Evolutionary conservation across 1,139 yeast genomes (phyloP).

Genomic region (Nakaseomyces nivariensis): DNA sequence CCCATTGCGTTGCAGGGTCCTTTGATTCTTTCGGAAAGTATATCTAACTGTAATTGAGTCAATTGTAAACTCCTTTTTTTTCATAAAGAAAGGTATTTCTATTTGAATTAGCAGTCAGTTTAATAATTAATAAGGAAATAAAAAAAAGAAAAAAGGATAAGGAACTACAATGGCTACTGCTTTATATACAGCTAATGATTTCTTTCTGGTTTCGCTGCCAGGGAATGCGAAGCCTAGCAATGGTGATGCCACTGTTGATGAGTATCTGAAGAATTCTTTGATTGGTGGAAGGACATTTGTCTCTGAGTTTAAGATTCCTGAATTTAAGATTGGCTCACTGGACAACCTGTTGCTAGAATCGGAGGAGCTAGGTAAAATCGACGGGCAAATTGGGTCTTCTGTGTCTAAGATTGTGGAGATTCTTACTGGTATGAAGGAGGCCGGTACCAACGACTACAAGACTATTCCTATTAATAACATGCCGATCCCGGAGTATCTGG

Average conservation of each 20-base stretch:
- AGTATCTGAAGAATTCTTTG: slow-evolving; percentile 31
- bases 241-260: slow-evolving; percentile 32
- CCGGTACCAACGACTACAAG: slow-evolving; percentile 38
- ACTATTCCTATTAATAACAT: slow-evolving; percentile 40
- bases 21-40: no score
- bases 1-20: no score
- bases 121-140: no score
- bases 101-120: no score
- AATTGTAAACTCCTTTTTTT: no score
- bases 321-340: slow-evolving; percentile 86
- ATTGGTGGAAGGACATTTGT: slow-evolving; percentile 31
- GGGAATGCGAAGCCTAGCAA: slow-evolving; percentile 39
- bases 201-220: slow-evolving; percentile 39
- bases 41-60: no score
- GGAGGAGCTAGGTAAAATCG: slow-evolving; percentile 79
- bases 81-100: no score
- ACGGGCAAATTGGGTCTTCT: slow-evolving; percentile 59
- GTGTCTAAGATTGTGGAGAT: slow-evolving; percentile 71
- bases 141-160: no score
- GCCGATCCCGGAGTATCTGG: slow-evolving; percentile 49
- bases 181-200: slow-evolving; percentile 27
- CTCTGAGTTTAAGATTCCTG: slow-evolving; percentile 54
- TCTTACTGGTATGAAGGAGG: slow-evolving; percentile 41
- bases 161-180: slow-evolving; percentile 8
- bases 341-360: slow-evolving; percentile 85